A percentile compares a stretch with the other conserved stretches of the same genome.
Evolutionary conservation across 2,329 filamentous ascomycete genomes (phyloP).

Genomic region (Fusarium zealandicum): DNA sequence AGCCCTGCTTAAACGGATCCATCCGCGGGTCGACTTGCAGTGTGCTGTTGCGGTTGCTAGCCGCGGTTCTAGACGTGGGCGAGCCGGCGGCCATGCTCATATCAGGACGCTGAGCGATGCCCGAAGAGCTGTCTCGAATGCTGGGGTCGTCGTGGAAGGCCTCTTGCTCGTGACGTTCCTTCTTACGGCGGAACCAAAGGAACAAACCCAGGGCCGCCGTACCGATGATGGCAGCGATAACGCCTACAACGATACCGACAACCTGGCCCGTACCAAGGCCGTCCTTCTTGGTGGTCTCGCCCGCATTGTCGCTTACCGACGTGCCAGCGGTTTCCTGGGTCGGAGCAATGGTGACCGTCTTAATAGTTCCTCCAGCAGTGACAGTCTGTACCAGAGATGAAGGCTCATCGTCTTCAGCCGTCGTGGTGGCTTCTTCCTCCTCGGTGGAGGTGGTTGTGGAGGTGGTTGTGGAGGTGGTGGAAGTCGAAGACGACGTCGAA

Average conservation of each 20-base stretch:
- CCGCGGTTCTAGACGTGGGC: slow-evolving; percentile 44
- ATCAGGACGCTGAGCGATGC: slow-evolving; percentile 54
- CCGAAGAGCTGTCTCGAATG: slow-evolving; percentile 59
- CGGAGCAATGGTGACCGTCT: slow-evolving; percentile 62
- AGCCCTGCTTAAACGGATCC: slow-evolving; percentile 64
- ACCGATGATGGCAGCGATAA: slow-evolving; percentile 54
- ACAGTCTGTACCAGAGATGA: slow-evolving; percentile 58
- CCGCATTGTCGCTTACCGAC: slow-evolving; percentile 29
- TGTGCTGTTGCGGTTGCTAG: slow-evolving; percentile 59
- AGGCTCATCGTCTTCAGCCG: slow-evolving; percentile 27
- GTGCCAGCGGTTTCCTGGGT: slow-evolving; percentile 41
- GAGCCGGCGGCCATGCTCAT: slow-evolving; percentile 48
- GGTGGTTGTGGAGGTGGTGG: slow-evolving; percentile 19
- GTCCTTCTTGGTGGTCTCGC: slow-evolving; percentile 26
- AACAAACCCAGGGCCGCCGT: slow-evolving; percentile 50
- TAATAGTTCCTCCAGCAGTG: slow-evolving; percentile 60
- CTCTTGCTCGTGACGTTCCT: slow-evolving; percentile 52
- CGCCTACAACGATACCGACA: slow-evolving; percentile 61
- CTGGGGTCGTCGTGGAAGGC: slow-evolving; percentile 55
- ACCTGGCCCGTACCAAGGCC: slow-evolving; percentile 56
- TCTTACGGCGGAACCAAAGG: slow-evolving; percentile 55
- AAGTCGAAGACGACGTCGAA: slow-evolving; percentile 28
- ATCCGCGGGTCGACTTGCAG: slow-evolving; percentile 69
- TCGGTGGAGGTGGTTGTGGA: slow-evolving; percentile 14
- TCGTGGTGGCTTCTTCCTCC: slow-evolving; percentile 27